Evolutionary conservation across 2,329 filamentous ascomycete species (phyloP).

Genomic region (Daldinia eschscholtzii): DNA sequence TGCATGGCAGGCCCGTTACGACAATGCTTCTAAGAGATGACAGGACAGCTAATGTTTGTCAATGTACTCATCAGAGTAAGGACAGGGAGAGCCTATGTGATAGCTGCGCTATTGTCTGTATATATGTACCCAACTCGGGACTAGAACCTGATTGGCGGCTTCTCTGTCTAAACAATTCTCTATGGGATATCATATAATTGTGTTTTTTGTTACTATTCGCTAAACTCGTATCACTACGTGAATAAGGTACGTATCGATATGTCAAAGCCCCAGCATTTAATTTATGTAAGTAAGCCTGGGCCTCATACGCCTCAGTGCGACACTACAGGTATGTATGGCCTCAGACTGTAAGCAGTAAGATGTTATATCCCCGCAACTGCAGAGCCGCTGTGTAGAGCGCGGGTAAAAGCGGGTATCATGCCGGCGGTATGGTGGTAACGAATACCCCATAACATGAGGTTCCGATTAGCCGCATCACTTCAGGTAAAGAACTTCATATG

Average conservation of each 20-base stretch:
- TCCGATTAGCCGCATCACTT: not conserved
- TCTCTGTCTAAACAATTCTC: not conserved
- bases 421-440: not conserved
- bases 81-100: not conserved
- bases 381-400: not conserved
- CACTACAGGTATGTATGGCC: not conserved
- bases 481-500: not conserved
- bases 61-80: not conserved
- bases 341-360: not conserved
- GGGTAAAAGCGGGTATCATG: constrained; percentile 1
- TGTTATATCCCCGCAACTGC: not conserved
- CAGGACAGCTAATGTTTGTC: not conserved
- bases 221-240: not conserved
- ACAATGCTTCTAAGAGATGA: constrained; percentile 24
- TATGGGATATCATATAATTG: not conserved
- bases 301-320: not conserved
- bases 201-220: not conserved
- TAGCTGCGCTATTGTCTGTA: not conserved
- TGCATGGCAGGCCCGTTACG: constrained; percentile 41
- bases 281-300: not conserved
- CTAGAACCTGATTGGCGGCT: not conserved
- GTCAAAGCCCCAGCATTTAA: not conserved
- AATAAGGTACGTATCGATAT: not conserved
- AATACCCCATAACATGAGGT: not conserved
- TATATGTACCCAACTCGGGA: not conserved